Evolutionary conservation across 2,329 filamentous ascomycete species (phyloP), one percentile per base, ranked within the genome.

Genomic region (Knufia petricola): DNA sequence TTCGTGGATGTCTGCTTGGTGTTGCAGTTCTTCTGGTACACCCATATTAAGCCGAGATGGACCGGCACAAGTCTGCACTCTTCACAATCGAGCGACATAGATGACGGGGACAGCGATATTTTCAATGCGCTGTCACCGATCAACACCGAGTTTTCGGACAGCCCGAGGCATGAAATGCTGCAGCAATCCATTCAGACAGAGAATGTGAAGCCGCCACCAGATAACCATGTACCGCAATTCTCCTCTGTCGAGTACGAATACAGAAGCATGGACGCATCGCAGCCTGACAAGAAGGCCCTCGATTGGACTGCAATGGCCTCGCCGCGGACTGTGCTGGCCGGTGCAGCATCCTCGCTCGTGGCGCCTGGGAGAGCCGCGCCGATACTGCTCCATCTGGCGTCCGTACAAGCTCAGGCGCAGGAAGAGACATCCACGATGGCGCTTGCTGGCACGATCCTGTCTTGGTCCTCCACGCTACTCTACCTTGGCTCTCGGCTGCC

Each of bases 1-100:
- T 74, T 75, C 21, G 81, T 84, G 2, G 81, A 84, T 61, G 64
- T 79, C 24, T 71, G 75, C 30, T 66, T 84, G 23, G 77, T 81
- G 6, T 66, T 69, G 30, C 81, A 84, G 64, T 83, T 78, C 67
- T 66, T 81, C 31, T 84, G 79, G 78, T 84, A 84, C 58, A 78
- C 78, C 44, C 68, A 75, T 51, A 60, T 78, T 51, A 71, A 74
- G 58, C 69, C 74, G 48, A 72, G 69, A 40, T 63, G 70, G 48
- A 67, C 70, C 17, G 60, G 55, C 10, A 64, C 64, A 45, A 51
- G 54, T 31, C 52, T 57, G 23, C 48, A 56, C 47, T 57, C 59
- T 15, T 50, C 63, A 21, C n/a, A 10, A 4, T 38, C 34, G 19
- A 47, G 44, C 19, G 54, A 58, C 23, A 55, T 57, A 42, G 55